Conservation (phyloP, 1,284 basidiomycete genomes). For the Wallemia hederae region DNA sequence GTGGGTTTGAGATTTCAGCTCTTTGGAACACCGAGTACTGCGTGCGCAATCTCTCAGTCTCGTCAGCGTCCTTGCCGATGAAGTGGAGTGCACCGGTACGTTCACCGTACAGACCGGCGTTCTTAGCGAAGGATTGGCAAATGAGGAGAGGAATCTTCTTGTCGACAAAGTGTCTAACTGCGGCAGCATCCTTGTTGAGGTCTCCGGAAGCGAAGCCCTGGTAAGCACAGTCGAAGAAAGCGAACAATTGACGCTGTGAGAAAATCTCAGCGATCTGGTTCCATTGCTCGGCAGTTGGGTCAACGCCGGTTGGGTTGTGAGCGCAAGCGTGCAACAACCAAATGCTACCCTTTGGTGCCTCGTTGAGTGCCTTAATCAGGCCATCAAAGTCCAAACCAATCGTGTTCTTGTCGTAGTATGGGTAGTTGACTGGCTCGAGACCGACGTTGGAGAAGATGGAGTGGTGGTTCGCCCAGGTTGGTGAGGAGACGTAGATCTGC, state of each 20-base stretch:
- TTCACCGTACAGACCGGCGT: slow-evolving; percentile 76
- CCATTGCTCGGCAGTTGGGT: slow-evolving; percentile 77
- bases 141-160: slow-evolving; percentile 63
- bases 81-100: slow-evolving; percentile 62
- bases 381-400: slow-evolving; percentile 60
- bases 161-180: slow-evolving; percentile 65
- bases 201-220: slow-evolving; percentile 82
- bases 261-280: slow-evolving; percentile 44
- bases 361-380: slow-evolving; percentile 36
- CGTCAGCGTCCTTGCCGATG: slow-evolving; percentile 29
- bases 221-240: slow-evolving; percentile 86
- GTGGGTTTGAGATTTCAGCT: slow-evolving; percentile 79
- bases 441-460: slow-evolving; percentile 63
- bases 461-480: slow-evolving; percentile 84
- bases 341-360: slow-evolving; percentile 37
- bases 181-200: slow-evolving; percentile 67
- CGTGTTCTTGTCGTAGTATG: slow-evolving; percentile 70
- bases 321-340: slow-evolving; percentile 80
- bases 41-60: slow-evolving; percentile 40
- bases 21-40: slow-evolving; percentile 65
- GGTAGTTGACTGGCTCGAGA: slow-evolving; percentile 48
- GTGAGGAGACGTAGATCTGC: slow-evolving; percentile 52
- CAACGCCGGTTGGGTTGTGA: slow-evolving; percentile 86
- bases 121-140: slow-evolving; percentile 84
- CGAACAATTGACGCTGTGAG: slow-evolving; percentile 45